Evolutionary conservation across 805 yeast species (phyloP).

Genomic region (baker's yeast (Saccharomyces cerevisiae)): DNA sequence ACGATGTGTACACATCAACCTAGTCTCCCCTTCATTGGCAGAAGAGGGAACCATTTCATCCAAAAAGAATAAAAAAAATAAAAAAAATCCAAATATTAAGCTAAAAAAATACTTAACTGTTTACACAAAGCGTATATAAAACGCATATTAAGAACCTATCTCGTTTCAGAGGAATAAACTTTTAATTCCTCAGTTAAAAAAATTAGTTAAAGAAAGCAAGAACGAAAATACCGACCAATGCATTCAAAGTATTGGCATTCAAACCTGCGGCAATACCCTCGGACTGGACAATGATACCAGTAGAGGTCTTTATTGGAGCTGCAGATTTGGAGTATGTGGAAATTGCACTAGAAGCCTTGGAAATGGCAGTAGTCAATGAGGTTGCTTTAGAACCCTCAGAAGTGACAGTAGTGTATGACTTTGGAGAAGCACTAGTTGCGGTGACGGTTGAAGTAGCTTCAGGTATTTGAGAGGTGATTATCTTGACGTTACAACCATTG

Average conservation of each 20-base stretch:
- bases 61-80: no score
- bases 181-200: background rate
- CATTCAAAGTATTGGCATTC: background rate
- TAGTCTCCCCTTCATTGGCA: background rate
- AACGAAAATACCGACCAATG: constrained; percentile 2
- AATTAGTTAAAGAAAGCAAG: constrained; percentile 2
- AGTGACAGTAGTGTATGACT: background rate
- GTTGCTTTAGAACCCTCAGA: background rate
- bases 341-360: background rate
- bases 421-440: background rate
- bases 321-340: background rate
- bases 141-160: background rate
- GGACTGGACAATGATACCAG: background rate
- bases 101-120: background rate
- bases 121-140: background rate
- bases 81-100: background rate
- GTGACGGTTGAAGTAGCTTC: background rate
- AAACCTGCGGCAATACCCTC: constrained; percentile 1
- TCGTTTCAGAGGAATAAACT: background rate
- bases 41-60: background rate
- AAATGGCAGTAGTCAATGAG: background rate
- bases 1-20: background rate
- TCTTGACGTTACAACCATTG: background rate
- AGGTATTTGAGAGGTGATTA: background rate
- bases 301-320: background rate